A percentile compares a stretch with the other conserved stretches of the same genome.
These are phyloP conservation scores for Paulownia fortunei DNA, from an alignment of 257 asterid species.

Conservation along the genomic window DNA sequence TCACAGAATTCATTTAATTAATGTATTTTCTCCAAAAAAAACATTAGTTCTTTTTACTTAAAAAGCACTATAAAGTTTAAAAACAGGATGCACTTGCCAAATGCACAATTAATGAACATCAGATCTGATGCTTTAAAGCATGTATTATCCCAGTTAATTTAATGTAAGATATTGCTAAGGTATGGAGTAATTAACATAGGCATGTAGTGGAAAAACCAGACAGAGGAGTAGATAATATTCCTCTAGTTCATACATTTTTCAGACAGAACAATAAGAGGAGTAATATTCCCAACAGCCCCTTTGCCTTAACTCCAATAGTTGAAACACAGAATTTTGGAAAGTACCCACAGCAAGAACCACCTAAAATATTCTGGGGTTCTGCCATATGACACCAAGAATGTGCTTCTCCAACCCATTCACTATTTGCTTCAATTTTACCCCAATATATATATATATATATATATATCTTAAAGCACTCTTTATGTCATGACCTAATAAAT, in stretches of 20 bases:
- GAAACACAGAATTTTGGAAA: slow-evolving; percentile 10
- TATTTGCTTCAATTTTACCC: not conserved
- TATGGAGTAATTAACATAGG: slow-evolving; percentile 4
- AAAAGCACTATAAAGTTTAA: not conserved
- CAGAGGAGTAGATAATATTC: slow-evolving; percentile 29
- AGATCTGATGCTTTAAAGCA: not conserved
- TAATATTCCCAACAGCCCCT: slow-evolving; percentile 28
- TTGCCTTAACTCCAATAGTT: slow-evolving; percentile 5
- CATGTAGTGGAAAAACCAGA: slow-evolving; percentile 37
- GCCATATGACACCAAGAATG: not conserved
- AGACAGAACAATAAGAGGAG: slow-evolving; percentile 8
- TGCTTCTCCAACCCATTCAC: not conserved
- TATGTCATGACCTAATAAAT: not conserved
- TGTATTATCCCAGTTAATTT: not conserved
- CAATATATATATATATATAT: too few relatives aligned
- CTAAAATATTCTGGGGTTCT: not conserved
- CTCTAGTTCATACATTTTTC: not conserved
- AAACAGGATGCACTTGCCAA: not conserved
- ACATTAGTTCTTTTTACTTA: too few relatives aligned
- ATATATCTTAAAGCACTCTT: not conserved
- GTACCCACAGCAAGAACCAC: not conserved
- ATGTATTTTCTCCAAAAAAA: not conserved
- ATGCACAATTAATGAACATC: not conserved
- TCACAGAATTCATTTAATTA: not conserved
- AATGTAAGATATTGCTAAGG: not conserved